These are phyloP conservation scores for Pseudogymnoascus sp. DNA, from an alignment of 2,329 filamentous ascomycete genomes.

Conservation along the genomic window DNA sequence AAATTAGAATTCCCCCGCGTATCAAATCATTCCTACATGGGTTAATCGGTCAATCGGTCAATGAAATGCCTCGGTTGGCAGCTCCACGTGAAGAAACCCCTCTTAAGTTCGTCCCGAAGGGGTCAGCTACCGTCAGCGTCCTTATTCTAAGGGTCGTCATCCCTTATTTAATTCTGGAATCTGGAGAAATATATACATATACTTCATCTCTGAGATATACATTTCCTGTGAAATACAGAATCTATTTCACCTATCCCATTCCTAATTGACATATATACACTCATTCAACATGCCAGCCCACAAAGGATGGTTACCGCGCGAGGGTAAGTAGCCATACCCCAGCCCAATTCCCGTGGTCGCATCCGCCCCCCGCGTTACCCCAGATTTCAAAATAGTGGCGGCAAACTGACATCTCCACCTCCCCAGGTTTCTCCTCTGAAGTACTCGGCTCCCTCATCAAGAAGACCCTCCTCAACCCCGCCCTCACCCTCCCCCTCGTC, in stretches of 20 bases:
- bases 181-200: background rate
- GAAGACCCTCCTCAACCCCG: slow-evolving; percentile 58
- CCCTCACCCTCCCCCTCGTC: slow-evolving; percentile 56
- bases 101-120: background rate
- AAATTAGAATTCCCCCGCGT: slow-evolving; percentile 2
- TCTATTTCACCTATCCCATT: background rate
- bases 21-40: background rate
- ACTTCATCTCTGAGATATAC: background rate
- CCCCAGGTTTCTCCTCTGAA: slow-evolving; percentile 50
- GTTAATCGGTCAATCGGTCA: background rate
- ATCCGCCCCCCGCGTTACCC: background rate
- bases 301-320: background rate
- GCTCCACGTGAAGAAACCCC: background rate
- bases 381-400: slow-evolving; percentile 2
- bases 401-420: background rate
- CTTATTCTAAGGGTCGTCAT: background rate
- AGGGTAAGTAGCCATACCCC: background rate
- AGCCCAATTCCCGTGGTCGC: background rate
- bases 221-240: background rate
- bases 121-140: background rate
- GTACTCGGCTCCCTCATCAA: slow-evolving; percentile 52
- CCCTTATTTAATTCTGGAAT: background rate
- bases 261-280: background rate
- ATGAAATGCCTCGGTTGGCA: slow-evolving; percentile 6
- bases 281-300: background rate